Evolutionary conservation across 768 basidiomycete species (phyloP).

Genomic region (Pleurotus eryngii): DNA sequence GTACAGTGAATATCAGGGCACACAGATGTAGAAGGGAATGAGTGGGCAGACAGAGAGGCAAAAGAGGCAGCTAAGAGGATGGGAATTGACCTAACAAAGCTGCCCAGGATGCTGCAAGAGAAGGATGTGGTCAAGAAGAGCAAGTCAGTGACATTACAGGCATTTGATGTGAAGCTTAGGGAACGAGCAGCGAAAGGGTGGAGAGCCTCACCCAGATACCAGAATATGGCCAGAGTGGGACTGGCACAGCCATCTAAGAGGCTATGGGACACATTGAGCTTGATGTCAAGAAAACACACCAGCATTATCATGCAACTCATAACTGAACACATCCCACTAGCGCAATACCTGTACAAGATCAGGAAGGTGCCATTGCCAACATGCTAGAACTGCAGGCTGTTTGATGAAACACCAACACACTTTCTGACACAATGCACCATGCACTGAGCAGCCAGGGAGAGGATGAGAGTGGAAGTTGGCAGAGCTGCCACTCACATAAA

Average conservation of each 20-base stretch:
- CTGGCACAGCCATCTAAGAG: constrained; percentile 9
- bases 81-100: neutral
- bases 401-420: neutral
- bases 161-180: neutral
- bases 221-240: constrained; percentile 8
- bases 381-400: constrained; percentile 15
- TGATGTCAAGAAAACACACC: neutral
- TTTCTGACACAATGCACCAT: neutral
- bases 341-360: constrained; percentile 25
- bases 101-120: constrained; percentile 9
- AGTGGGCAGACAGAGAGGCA: constrained; percentile 19
- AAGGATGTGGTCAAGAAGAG: constrained; percentile 11
- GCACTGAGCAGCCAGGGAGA: neutral
- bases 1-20: constrained; percentile 23
- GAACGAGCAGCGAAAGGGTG: constrained; percentile 8
- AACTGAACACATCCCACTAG: constrained; percentile 27
- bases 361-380: constrained; percentile 8
- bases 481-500: neutral
- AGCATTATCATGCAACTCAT: constrained; percentile 26
- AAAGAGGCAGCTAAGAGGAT: constrained; percentile 8
- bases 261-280: neutral
- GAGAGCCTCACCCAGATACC: constrained; percentile 8
- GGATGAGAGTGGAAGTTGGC: neutral
- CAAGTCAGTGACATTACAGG: constrained; percentile 12
- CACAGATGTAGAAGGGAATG: constrained; percentile 21